Evolutionary conservation across 2,329 filamentous ascomycete species (phyloP).

Genomic region (Fusarium lyarnte): DNA sequence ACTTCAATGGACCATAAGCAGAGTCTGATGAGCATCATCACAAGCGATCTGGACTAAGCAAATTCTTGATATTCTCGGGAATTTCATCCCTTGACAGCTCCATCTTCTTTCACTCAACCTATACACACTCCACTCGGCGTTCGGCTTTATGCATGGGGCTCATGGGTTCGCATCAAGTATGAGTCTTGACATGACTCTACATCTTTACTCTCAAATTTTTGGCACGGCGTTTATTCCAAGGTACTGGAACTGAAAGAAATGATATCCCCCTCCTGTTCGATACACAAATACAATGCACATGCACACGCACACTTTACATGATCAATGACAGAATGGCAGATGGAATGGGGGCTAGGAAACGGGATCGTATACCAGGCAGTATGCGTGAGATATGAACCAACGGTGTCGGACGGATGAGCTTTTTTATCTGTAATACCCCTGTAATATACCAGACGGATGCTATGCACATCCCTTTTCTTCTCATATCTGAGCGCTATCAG

Average conservation of each 20-base stretch:
- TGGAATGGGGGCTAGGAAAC: neutral
- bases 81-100: neutral
- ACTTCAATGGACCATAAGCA: neutral
- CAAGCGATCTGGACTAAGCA: slow-evolving; percentile 3
- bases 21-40: neutral
- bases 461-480: slow-evolving; percentile 1
- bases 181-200: neutral
- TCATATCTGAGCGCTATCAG: neutral
- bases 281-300: slow-evolving; percentile 22
- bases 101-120: neutral
- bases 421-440: slow-evolving; percentile 28
- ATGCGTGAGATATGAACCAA: slow-evolving; percentile 24
- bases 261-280: slow-evolving; percentile 43
- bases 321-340: slow-evolving; percentile 24
- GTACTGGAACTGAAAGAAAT: slow-evolving; percentile 41
- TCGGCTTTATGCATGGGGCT: slow-evolving; percentile 26
- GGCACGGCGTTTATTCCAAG: slow-evolving; percentile 40
- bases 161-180: slow-evolving; percentile 7
- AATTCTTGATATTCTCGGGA: neutral
- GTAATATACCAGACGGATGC: slow-evolving; percentile 40
- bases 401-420: slow-evolving; percentile 6
- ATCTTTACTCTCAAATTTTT: slow-evolving; percentile 4
- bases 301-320: slow-evolving; percentile 22
- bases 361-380: slow-evolving; percentile 21
- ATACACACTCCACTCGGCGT: slow-evolving; percentile 35